Evolutionary conservation across 23 red algal genomes (phyloP), one percentile per base, ranked within the genome.

Genomic region (Gracilaria domingensis): DNA sequence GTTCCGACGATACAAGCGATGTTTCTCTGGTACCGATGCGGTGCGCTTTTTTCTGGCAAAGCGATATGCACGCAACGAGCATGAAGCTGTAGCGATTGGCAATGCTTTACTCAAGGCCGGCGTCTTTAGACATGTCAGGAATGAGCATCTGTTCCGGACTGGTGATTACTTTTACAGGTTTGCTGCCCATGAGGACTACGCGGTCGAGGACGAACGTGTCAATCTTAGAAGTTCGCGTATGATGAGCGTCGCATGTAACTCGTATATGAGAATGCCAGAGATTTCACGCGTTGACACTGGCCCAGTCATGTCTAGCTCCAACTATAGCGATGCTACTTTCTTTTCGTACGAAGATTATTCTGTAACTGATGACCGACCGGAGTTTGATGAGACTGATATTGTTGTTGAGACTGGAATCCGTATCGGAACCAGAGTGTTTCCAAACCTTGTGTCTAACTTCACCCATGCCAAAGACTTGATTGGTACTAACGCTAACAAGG

Each of bases 141-240:
- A 91, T 75, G 88, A 91, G 77, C 88, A 91, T 73, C 47, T 81
- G 4, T 91, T 91, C 45, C 59, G 79, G 18, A 83, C 62, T 50
- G 88, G 75, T 8, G 66, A 83, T n/a, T 91, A 81, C 76, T 91
- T 91, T 51, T 81, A 91, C 37, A 47, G 88, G 7, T 91, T 87
- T 59, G 84, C 84, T 21, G 84, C 84, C 17, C 84, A 81, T 60
- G 79, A 91, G 50, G 88, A 91, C 39, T 91, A 83, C 62, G 88
- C 75, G 8, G 59, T 83, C 33, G 88, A 91, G 55, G 75, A 81
- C 9, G 88, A 91, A 53, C 55, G 29, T 8, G 48, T 83, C 34
- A 81, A 91, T 25, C 79, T 87, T 23, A 72, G 84, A 16, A 87
- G 84, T 57, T 87, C 84, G 28, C 84, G 84, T n/a, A 73, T 87